Evolutionary conservation across 2,329 filamentous ascomycete genomes (phyloP).

Genomic region (Epichloe festucae): DNA sequence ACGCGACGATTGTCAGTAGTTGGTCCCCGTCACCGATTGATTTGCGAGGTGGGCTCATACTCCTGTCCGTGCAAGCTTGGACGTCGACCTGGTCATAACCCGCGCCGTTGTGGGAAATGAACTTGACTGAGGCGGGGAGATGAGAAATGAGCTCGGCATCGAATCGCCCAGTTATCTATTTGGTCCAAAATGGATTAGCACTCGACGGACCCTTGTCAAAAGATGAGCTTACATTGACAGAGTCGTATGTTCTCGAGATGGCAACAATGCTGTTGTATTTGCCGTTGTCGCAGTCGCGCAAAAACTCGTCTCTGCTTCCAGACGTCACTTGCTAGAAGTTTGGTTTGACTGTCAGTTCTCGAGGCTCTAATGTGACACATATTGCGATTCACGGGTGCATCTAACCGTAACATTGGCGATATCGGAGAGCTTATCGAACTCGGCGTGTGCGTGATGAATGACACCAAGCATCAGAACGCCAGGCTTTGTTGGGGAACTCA

Average conservation of each 20-base stretch:
- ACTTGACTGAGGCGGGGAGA: constrained; percentile 27
- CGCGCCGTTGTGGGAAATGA: constrained; percentile 27
- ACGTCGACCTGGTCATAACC: constrained; percentile 63
- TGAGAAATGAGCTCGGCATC: constrained; percentile 46
- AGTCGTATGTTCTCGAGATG: constrained; percentile 42
- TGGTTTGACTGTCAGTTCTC: neutral
- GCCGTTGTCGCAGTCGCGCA: constrained; percentile 40
- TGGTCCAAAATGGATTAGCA: neutral
- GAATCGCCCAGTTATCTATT: constrained; percentile 43
- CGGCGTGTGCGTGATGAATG: constrained; percentile 9
- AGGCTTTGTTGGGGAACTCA: constrained; percentile 2
- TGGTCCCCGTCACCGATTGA: too few species aligned
- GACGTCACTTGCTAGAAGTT: constrained; percentile 7
- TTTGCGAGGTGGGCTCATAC: constrained; percentile 1
- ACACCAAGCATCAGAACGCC: constrained; percentile 11
- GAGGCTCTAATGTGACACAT: neutral
- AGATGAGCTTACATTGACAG: constrained; percentile 3
- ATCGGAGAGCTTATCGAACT: constrained; percentile 9
- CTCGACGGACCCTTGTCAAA: neutral
- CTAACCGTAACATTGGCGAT: constrained; percentile 8
- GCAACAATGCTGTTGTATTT: constrained; percentile 42
- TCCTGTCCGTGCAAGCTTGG: constrained; percentile 38
- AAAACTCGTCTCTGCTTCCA: constrained; percentile 8
- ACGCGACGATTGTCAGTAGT: neutral
- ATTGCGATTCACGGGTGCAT: neutral